A percentile compares a stretch with the other conserved stretches of the same genome.
These are phyloP conservation scores for Adiantum capillusveneris DNA, from an alignment of 75 land plant species.

Conservation along the genomic window DNA sequence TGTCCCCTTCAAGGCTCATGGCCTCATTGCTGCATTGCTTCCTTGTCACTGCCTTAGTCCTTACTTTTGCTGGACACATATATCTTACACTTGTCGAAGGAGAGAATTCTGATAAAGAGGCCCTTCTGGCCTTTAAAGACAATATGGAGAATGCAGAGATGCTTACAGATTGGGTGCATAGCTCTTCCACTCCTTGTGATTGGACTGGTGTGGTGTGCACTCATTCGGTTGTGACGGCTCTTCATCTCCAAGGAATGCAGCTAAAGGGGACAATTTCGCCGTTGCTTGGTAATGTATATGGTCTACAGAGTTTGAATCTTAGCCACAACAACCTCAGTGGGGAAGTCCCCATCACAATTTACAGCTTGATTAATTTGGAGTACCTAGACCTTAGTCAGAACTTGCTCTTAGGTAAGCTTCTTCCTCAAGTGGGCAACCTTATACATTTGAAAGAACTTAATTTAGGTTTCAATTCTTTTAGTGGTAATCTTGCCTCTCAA, in stretches of 20 bases:
- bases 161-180: neutral
- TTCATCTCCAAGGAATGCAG: neutral
- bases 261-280: slow-evolving; percentile 15
- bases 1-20: too few relatives aligned
- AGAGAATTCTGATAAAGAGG: neutral
- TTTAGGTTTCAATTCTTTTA: slow-evolving; percentile 5
- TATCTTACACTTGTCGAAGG: too few relatives aligned
- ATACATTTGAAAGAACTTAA: slow-evolving; percentile 4
- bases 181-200: neutral
- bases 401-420: slow-evolving; percentile 19
- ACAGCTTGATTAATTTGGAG: slow-evolving; percentile 8
- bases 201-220: slow-evolving; percentile 13
- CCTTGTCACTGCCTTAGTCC: too few relatives aligned
- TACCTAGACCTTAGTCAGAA: slow-evolving; percentile 45
- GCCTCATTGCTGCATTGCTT: too few relatives aligned
- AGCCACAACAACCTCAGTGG: slow-evolving; percentile 20
- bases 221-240: neutral
- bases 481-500: slow-evolving; percentile 25
- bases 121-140: slow-evolving; percentile 10
- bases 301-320: slow-evolving; percentile 12
- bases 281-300: slow-evolving; percentile 1
- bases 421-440: slow-evolving; percentile 10
- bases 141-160: neutral
- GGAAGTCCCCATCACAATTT: slow-evolving; percentile 13
- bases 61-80: too few relatives aligned